Evolutionary conservation across 169 alveolate species (phyloP), one percentile per base, ranked within the genome.

Genomic region (Sarcocystis neurona): DNA sequence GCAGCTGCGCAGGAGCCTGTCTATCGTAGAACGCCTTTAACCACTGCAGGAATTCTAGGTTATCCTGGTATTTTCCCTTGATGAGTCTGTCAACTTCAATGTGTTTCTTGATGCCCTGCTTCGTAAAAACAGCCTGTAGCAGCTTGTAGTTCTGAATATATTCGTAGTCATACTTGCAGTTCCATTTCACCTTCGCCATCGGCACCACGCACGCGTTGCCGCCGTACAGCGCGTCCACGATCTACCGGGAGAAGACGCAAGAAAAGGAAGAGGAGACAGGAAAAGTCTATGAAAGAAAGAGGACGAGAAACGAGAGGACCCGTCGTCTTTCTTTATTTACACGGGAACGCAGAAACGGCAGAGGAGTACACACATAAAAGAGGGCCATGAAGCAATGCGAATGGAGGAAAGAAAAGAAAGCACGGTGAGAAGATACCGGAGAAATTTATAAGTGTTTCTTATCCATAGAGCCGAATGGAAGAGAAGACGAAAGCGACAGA

Each of bases 31-130:
- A 97, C n/a, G 98, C 96, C 92, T 98, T 97, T 90, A 98, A 89
- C 99, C 99, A 98, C 93, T 98, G 99, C 53, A 97, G 91, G 92
- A 98, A 97, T 92, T 98, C 99, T 72, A 97, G 95, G 93, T 98
- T 97, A 92, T 98, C 99, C 86, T 97, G 97, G 93, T 97, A 97
- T 89, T 97, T 97, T 30, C 99, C 99, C 82, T 96, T 97, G 34
- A 97, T 96, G 47, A 95, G 94, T 93, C 92, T 94, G 89, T 96
- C 97, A 44, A 97, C 97, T 89, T 98, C 99, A 74, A 98, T 97
- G 90, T 97, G 95, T 89, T 89, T 89, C 72, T 80, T 72, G 88
- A 97, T 95, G 34, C 96, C 97, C 48, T 79, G 92, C 63, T 96
- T 97, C 77, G 95, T 97, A 90, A 98, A 97, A 50, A 97, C 99